Conservation (phyloP, 306 rosid species). For the Fragaria vesca region DNA sequence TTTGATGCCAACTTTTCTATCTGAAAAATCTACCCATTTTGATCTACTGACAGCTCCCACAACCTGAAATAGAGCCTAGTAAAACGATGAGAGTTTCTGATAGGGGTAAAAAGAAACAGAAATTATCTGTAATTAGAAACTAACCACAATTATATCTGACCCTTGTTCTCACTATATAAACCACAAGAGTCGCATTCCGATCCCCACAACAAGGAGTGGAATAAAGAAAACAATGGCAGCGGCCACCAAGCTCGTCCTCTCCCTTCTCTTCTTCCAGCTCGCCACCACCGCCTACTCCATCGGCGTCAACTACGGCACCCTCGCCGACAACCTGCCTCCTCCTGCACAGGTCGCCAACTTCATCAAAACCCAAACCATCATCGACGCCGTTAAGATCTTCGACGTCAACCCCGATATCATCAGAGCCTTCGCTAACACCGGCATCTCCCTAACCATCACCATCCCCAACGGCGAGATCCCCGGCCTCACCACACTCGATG, state of each 20-base stretch:
- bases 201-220: neutral
- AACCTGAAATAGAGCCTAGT: neutral
- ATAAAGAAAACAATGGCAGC: neutral
- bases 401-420: slow-evolving; percentile 75
- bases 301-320: slow-evolving; percentile 89
- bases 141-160: neutral
- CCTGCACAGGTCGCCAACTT: slow-evolving; percentile 62
- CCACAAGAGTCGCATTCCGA: neutral
- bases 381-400: slow-evolving; percentile 77
- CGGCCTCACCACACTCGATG: slow-evolving; percentile 5
- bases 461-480: slow-evolving; percentile 73
- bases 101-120: neutral
- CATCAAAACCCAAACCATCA: slow-evolving; percentile 49
- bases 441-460: slow-evolving; percentile 66
- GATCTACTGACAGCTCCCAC: neutral
- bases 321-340: slow-evolving; percentile 69
- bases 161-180: neutral
- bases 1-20: neutral
- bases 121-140: neutral
- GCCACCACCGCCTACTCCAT: slow-evolving; percentile 42
- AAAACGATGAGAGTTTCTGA: neutral
- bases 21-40: neutral
- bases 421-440: slow-evolving; percentile 66
- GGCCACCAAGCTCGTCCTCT: slow-evolving; percentile 11
- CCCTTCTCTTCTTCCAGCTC: slow-evolving; percentile 39